These are phyloP conservation scores for Asclepias syriaca DNA, from an alignment of 257 asterid genomes.

Conservation along the genomic window DNA sequence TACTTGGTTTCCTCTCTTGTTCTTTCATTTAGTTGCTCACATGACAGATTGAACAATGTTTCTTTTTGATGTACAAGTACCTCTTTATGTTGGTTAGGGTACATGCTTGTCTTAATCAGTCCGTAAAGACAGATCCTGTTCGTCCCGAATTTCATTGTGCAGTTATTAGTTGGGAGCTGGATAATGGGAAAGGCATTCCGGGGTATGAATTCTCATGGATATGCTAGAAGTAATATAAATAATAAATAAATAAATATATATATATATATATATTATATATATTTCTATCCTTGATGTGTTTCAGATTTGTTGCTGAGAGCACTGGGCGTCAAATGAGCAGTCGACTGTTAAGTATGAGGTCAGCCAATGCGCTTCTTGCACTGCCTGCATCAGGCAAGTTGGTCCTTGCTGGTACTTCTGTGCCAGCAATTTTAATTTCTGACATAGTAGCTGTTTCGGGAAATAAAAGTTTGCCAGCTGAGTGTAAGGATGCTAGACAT, in stretches of 20 bases:
- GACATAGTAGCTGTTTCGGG: constrained; percentile 49
- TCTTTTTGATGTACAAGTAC: constrained; percentile 14
- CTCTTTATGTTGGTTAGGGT: constrained; percentile 39
- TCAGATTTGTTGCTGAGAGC: constrained; percentile 90
- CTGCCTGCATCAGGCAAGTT: constrained; percentile 62
- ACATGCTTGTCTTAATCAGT: constrained; percentile 75
- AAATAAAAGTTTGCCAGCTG: constrained; percentile 25
- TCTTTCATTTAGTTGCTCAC: constrained; percentile 11
- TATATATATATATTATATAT: not conserved
- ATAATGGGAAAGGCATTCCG: constrained; percentile 42
- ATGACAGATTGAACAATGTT: constrained; percentile 17
- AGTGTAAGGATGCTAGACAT: constrained; percentile 18
- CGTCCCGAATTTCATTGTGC: constrained; percentile 90
- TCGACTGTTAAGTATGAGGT: constrained; percentile 87
- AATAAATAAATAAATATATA: too few relatives aligned
- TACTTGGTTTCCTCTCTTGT: constrained; percentile 1
- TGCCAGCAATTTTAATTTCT: constrained; percentile 61
- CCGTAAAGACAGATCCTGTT: constrained; percentile 62
- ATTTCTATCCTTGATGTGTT: constrained; percentile 15
- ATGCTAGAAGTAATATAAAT: not conserved
- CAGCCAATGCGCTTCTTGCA: constrained; percentile 84
- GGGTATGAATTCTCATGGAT: constrained; percentile 49
- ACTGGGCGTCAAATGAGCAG: constrained; percentile 90
- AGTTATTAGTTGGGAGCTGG: constrained; percentile 58
- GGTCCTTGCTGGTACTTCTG: constrained; percentile 61